These are phyloP conservation scores for Cystobasidium onofrii DNA, from an alignment of 768 basidiomycete genomes.

Conservation along the genomic window DNA sequence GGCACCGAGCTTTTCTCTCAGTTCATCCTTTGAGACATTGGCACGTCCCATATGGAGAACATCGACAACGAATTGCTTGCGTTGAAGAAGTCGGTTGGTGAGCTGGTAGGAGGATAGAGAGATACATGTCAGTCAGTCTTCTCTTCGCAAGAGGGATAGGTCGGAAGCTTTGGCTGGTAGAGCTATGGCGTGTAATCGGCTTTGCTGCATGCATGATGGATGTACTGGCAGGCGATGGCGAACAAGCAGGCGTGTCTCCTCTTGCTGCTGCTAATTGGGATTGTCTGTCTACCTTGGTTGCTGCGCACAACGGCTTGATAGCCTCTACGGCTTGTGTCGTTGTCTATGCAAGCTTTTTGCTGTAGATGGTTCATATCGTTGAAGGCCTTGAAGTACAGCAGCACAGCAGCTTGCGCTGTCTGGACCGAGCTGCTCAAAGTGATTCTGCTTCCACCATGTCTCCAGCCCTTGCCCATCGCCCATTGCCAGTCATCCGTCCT, in stretches of 20 bases:
- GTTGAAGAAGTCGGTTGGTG: constrained; percentile 91
- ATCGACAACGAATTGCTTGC: constrained; percentile 91
- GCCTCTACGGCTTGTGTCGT: no score
- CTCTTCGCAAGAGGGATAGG: background rate
- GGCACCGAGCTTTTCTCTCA: constrained; percentile 80
- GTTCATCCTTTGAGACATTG: constrained; percentile 84
- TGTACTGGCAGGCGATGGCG: no score
- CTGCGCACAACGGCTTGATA: no score
- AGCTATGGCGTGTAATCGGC: background rate
- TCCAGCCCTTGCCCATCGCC: background rate
- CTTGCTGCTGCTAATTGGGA: no score
- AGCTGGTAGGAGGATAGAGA: constrained; percentile 47
- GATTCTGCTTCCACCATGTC: no score
- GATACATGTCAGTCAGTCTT: background rate
- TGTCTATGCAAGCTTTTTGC: no score
- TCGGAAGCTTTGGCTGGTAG: background rate
- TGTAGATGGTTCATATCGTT: no score
- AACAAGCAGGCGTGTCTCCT: no score
- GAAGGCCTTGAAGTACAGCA: no score
- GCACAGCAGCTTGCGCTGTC: no score
- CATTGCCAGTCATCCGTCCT: background rate
- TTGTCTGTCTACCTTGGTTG: no score
- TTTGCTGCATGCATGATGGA: background rate
- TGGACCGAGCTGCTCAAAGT: no score
- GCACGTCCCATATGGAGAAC: constrained; percentile 90